phyloP scores from a whole-genome alignment of 495 filamentous ascomycete genomes.

The Penicillium nucicola region DNA sequence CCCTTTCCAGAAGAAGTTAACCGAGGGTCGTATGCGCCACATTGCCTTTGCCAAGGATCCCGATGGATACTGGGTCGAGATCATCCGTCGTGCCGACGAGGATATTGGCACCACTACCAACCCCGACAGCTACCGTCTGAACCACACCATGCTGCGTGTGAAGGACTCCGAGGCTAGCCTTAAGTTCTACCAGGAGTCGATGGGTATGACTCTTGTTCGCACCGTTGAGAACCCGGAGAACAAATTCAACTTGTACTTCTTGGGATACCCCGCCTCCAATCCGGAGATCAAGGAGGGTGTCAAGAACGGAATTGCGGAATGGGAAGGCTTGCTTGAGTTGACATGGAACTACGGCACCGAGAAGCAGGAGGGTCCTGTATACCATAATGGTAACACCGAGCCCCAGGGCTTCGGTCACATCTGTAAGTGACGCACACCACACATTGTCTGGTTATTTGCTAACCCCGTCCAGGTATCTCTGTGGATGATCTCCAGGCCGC shows the following conservation, averaged over 20 bases:
- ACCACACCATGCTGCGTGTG: slow-evolving; percentile 86
- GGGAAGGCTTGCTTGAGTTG: slow-evolving; percentile 83
- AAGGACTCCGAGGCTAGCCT: slow-evolving; percentile 82
- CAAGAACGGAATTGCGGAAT: slow-evolving; percentile 57
- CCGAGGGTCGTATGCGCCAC: slow-evolving; percentile 80
- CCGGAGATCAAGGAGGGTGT: slow-evolving; percentile 47
- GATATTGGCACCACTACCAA: slow-evolving; percentile 50
- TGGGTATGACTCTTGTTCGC: slow-evolving; percentile 82
- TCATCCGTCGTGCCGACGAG: slow-evolving; percentile 56
- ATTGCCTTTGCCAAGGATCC: slow-evolving; percentile 94
- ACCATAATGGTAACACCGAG: slow-evolving; percentile 88
- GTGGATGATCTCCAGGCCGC: slow-evolving; percentile 87
- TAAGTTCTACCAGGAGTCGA: slow-evolving; percentile 84
- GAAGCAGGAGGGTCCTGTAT: slow-evolving; percentile 76
- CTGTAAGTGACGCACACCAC: slow-evolving; percentile 67
- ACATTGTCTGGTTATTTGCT: slow-evolving; percentile 74
- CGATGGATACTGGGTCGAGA: slow-evolving; percentile 88
- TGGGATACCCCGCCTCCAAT: slow-evolving; percentile 64
- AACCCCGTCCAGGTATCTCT: slow-evolving; percentile 55
- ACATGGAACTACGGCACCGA: slow-evolving; percentile 99
- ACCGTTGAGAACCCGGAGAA: slow-evolving; percentile 66
- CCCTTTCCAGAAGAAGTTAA: slow-evolving; percentile 88
- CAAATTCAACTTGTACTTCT: slow-evolving; percentile 88
- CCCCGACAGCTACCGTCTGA: slow-evolving; percentile 52
- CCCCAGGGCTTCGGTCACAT: slow-evolving; percentile 95